phyloP scores from a whole-genome alignment of 352 stramenopile genomes.

The Pythium rhizo-oryzae region DNA sequence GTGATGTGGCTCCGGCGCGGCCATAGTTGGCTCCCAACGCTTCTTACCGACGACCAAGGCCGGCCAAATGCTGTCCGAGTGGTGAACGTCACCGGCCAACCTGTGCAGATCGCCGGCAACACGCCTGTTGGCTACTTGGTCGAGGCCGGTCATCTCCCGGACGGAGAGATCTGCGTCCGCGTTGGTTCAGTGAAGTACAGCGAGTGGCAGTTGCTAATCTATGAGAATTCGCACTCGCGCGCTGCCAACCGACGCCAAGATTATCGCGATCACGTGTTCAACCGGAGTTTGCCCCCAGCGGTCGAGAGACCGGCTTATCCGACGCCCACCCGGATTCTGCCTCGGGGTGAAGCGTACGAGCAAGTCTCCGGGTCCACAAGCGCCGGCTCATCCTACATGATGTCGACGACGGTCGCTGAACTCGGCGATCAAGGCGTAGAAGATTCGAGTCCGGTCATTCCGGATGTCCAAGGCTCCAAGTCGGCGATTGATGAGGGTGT shows the following conservation, averaged over 20 bases:
- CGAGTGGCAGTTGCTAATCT: background rate
- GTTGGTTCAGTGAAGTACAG: constrained; percentile 6
- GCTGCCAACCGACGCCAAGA: background rate
- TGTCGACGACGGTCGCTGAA: too few species aligned
- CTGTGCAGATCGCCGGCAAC: background rate
- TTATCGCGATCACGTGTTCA: background rate
- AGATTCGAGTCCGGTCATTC: too few species aligned
- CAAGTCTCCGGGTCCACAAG: background rate
- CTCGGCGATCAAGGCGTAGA: too few species aligned
- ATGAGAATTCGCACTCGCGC: background rate
- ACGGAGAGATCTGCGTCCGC: background rate
- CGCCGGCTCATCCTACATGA: background rate
- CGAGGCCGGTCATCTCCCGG: constrained; percentile 4
- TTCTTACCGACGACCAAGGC: background rate
- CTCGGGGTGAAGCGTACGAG: background rate
- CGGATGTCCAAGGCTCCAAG: too few species aligned
- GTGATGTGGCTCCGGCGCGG: constrained; percentile 4
- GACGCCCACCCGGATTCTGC: background rate
- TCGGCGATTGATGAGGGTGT: background rate
- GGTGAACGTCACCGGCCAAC: background rate
- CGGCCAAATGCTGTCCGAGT: background rate
- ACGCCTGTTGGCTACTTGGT: constrained; percentile 7
- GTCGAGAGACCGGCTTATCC: background rate
- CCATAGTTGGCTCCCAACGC: background rate
- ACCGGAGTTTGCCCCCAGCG: background rate